Conservation (phyloP, 2,329 filamentous ascomycete species). For the Alternaria metachromatica region DNA sequence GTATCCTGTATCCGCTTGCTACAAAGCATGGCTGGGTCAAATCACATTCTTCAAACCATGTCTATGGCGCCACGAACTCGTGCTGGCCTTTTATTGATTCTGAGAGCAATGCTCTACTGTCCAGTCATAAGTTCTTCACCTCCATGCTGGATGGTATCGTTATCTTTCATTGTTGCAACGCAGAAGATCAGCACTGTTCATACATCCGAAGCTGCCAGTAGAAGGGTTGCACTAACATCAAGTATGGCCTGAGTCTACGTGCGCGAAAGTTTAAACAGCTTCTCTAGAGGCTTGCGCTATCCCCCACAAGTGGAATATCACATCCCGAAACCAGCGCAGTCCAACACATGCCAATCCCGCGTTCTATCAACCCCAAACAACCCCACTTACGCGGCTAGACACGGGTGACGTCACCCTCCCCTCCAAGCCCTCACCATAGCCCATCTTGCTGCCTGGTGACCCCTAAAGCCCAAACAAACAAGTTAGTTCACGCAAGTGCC, state of each 20-base stretch:
- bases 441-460: slow-evolving; percentile 24
- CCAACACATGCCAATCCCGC: not conserved
- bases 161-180: not conserved
- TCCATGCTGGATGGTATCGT: not conserved
- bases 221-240: not conserved
- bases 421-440: slow-evolving; percentile 2
- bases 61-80: not conserved
- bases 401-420: slow-evolving; percentile 31
- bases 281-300: not conserved
- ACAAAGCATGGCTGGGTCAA: not conserved
- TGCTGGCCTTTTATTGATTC: not conserved
- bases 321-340: not conserved
- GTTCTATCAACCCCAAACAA: not conserved
- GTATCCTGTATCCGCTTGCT: not conserved
- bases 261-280: not conserved
- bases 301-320: not conserved
- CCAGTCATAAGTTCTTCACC: not conserved
- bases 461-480: slow-evolving; percentile 16
- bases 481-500: slow-evolving; percentile 14
- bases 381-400: slow-evolving; percentile 18
- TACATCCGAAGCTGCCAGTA: not conserved
- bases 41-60: not conserved
- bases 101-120: not conserved
- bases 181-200: not conserved
- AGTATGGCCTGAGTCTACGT: not conserved